Evolutionary conservation across 768 basidiomycete genomes (phyloP).

Genomic region (Tulasnella sp.): DNA sequence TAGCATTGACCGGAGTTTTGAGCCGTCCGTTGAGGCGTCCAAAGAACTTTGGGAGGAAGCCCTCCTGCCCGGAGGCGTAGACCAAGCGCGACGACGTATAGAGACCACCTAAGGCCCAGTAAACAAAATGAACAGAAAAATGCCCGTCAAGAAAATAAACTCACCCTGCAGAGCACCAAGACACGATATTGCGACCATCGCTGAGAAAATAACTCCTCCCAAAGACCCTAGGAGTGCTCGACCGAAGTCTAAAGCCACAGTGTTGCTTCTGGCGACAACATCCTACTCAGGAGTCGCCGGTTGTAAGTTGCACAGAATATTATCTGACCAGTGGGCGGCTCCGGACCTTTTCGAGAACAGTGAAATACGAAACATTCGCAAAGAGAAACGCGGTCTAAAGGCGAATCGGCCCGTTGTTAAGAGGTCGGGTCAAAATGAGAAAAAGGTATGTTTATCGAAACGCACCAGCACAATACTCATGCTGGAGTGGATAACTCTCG

Average conservation of each 20-base stretch:
- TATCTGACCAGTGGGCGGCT: background rate
- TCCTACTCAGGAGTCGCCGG: background rate
- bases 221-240: slow-evolving; percentile 70
- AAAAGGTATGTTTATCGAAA: background rate
- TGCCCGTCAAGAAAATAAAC: slow-evolving; percentile 10
- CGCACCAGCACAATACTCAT: slow-evolving; percentile 72
- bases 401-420: background rate
- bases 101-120: slow-evolving; percentile 39
- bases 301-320: background rate
- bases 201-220: slow-evolving; percentile 80
- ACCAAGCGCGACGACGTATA: slow-evolving; percentile 77
- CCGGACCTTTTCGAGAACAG: slow-evolving; percentile 72
- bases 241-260: slow-evolving; percentile 87
- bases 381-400: slow-evolving; percentile 59
- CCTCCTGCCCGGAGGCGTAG: slow-evolving; percentile 78
- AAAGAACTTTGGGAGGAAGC: slow-evolving; percentile 77
- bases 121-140: background rate
- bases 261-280: slow-evolving; percentile 68
- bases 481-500: slow-evolving; percentile 79
- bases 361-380: slow-evolving; percentile 84
- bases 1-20: slow-evolving; percentile 81
- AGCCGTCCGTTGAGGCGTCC: slow-evolving; percentile 61
- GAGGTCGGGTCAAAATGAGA: background rate
- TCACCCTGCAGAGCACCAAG: slow-evolving; percentile 87
- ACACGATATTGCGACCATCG: slow-evolving; percentile 88